Evolutionary conservation across 192 early-diverging fungal species (phyloP).

Genomic region (Coemansia aciculifera): DNA sequence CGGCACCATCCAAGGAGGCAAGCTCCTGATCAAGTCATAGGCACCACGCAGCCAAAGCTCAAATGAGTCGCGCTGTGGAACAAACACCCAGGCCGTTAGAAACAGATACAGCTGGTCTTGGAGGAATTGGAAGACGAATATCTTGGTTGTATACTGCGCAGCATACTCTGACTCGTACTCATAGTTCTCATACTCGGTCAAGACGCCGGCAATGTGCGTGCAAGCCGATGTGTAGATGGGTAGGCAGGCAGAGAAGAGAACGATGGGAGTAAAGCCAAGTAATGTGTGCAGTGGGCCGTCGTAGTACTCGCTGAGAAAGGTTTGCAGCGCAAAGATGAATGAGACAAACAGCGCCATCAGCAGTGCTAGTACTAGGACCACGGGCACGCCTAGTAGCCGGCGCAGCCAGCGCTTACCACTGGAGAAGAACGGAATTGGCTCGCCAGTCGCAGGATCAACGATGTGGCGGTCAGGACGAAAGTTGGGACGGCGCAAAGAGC

Average conservation of each 20-base stretch:
- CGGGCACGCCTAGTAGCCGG: conserved; percentile 58
- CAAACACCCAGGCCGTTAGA: conserved; percentile 84
- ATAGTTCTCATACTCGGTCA: conserved; percentile 87
- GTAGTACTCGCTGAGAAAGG: conserved; percentile 80
- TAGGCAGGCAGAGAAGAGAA: conserved; percentile 72
- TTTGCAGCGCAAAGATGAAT: conserved; percentile 71
- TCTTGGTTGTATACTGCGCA: conserved; percentile 73
- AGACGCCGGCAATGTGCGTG: conserved; percentile 56
- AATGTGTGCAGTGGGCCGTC: conserved; percentile 69
- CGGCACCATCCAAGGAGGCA: conserved; percentile 24
- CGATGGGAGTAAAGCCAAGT: conserved; percentile 67
- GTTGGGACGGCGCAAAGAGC: conserved; percentile 61
- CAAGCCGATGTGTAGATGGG: conserved; percentile 71
- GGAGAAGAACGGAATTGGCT: conserved; percentile 71
- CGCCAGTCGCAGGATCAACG: conserved; percentile 71
- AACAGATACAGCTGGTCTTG: conserved; percentile 82
- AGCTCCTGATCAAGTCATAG: conserved; percentile 18
- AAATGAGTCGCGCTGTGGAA: conserved; percentile 76
- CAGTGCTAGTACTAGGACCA: conserved; percentile 62
- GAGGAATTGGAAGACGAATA: conserved; percentile 85
- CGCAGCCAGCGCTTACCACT: conserved; percentile 69
- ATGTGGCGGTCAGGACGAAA: conserved; percentile 66
- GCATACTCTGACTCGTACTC: conserved; percentile 69
- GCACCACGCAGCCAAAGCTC: conserved; percentile 51
- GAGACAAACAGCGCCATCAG: conserved; percentile 63